Conservation (phyloP, 495 filamentous ascomycete genomes). For the Tuber indicum region DNA sequence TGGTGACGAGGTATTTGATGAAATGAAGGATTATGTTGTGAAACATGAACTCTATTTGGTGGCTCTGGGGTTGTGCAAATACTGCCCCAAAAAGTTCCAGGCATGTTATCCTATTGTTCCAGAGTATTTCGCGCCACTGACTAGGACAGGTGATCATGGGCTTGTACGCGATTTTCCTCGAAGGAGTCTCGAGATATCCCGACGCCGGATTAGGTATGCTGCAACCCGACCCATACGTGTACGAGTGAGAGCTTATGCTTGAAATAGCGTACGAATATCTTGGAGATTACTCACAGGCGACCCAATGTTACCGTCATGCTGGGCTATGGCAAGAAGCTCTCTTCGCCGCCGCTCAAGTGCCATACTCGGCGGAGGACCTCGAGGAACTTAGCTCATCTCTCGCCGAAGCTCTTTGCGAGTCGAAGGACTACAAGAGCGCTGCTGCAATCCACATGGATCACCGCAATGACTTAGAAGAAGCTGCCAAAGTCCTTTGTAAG, state of each 20-base stretch:
- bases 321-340: constrained; percentile 86
- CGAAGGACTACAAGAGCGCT: constrained; percentile 72
- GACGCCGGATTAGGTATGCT: constrained; percentile 67
- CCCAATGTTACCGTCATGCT: constrained; percentile 71
- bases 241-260: not conserved
- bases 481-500: constrained; percentile 67
- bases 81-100: constrained; percentile 57
- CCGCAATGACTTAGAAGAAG: constrained; percentile 60
- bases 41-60: constrained; percentile 72
- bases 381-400: constrained; percentile 59
- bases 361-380: constrained; percentile 54
- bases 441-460: constrained; percentile 76
- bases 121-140: not conserved
- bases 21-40: constrained; percentile 63
- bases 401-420: constrained; percentile 65
- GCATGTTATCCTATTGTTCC: not conserved
- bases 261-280: constrained; percentile 74
- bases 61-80: constrained; percentile 76
- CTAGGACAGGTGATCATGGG: constrained; percentile 53
- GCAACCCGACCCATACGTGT: not conserved
- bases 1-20: constrained; percentile 57
- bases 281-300: constrained; percentile 61
- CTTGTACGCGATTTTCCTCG: constrained; percentile 73
- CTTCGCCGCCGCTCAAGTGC: constrained; percentile 62
- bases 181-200: constrained; percentile 63